Percentiles rank a stretch among this genome's conserved stretches.
phyloP scores from a whole-genome alignment of 192 early-diverging fungal species.

The Gigaspora rosea region DNA sequence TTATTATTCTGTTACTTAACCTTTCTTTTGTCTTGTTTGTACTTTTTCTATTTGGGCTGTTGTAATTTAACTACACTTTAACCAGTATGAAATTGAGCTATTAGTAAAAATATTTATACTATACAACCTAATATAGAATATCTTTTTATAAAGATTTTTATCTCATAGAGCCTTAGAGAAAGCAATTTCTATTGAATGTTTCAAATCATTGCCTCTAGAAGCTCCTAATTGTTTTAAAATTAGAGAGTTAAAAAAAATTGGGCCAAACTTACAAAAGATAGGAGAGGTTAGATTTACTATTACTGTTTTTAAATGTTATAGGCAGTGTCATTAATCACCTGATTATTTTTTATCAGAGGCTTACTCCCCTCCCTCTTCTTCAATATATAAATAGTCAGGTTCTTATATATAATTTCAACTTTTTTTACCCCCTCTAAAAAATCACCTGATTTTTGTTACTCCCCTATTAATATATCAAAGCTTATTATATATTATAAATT shows the following conservation, averaged over 20 bases:
- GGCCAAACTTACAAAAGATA: constrained; percentile 2
- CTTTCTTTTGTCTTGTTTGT: constrained; percentile 19
- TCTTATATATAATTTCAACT: too few relatives aligned
- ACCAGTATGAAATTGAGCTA: constrained; percentile 16
- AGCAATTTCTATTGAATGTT: constrained; percentile 22
- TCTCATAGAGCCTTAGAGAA: constrained; percentile 12
- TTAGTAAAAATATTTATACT: constrained; percentile 20
- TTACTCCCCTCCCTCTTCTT: too few relatives aligned
- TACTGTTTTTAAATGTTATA: constrained; percentile 27
- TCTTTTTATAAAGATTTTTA: constrained; percentile 23
- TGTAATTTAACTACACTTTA: constrained; percentile 17
- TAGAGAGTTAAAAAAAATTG: constrained; percentile 21
- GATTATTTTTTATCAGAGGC: too few relatives aligned
- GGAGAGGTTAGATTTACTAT: constrained; percentile 23
- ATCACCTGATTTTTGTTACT: too few relatives aligned
- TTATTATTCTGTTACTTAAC: constrained; percentile 23
- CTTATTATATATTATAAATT: constrained; percentile 24
- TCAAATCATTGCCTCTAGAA: constrained; percentile 14
- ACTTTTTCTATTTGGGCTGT: constrained; percentile 21
- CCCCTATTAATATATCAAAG: neutral
- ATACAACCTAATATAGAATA: constrained; percentile 21
- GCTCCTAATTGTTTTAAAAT: constrained; percentile 23
- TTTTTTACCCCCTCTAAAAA: too few relatives aligned
- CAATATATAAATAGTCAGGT: too few relatives aligned
- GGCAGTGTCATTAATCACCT: too few relatives aligned